Base-by-base conservation (phyloP, 1,139 yeast species). In the Wickerhamomyces sp. region DNA sequence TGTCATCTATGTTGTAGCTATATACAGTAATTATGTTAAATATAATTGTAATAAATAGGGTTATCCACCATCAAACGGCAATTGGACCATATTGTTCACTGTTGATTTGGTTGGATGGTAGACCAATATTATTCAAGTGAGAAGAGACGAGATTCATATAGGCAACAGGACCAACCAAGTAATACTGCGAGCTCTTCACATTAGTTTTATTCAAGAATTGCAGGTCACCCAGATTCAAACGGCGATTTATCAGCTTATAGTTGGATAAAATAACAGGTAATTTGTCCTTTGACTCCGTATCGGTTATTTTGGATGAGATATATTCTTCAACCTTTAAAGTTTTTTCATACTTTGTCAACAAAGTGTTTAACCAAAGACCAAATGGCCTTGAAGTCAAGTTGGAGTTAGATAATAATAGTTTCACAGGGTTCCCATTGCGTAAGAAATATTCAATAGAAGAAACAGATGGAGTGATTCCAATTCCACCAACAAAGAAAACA, bases 401-500 rank as follows among this genome's bases (percentile, higher is more conserved):
- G 5, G 44, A 34, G 26, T 44, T 49, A 3, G 58, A 54, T 2
- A 50, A 30, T n/a, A 44, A 25, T 3, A 51, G 14, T 3, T 33
- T 31, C 9, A 51, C 55, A 3, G 37, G 27, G 24, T 44, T 40
- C 4, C 53, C 52, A 21, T 26, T 39, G 12, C 38, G 16, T 9
- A 49, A 30, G 39, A 44, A 51, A 36, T 38, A 49, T 39, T 51
- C 54, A 19, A 44, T 39, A 10, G 46, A 36, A 2, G 56, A 52
- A 10, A 54, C 25, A 1, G 48, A 47, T 31, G 89, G 88, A 3
- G 88, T 81, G 42, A 79, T 74, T 47, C 88, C 89, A 47, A 80
- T 78, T 39, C 88, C 89, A 38, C 81, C 84, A 22, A 76, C 71
- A 39, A 78, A 59, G 31, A 79, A 58, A 3, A 76, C 64, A 18